These are phyloP conservation scores for Moesziomyces antarcticus DNA, from an alignment of 1,284 basidiomycete genomes.

Conservation along the genomic window DNA sequence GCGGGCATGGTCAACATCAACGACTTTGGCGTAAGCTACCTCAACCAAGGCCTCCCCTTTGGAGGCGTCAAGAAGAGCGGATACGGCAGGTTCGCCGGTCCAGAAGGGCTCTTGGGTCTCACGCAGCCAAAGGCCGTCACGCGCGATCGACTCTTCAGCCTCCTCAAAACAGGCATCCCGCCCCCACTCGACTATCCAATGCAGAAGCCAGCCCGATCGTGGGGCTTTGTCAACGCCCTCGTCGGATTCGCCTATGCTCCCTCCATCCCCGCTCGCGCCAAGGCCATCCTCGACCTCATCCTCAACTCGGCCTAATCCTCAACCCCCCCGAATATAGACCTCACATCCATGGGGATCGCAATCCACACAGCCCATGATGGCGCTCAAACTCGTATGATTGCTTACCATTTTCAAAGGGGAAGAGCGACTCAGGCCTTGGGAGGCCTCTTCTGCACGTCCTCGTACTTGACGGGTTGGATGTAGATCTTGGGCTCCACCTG, in stretches of 20 bases:
- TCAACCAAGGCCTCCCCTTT: constrained; percentile 91
- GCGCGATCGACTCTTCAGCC: constrained; percentile 82
- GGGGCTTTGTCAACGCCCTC: constrained; percentile 36
- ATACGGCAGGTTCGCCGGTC: constrained; percentile 71
- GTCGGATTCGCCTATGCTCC: constrained; percentile 32
- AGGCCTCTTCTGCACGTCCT: constrained; percentile 61
- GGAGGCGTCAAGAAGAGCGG: constrained; percentile 79
- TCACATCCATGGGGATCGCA: neutral
- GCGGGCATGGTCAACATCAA: constrained; percentile 98
- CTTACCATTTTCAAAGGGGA: neutral
- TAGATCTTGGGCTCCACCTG: constrained; percentile 55
- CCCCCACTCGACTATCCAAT: constrained; percentile 68
- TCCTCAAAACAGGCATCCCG: constrained; percentile 86
- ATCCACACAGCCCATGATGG: neutral
- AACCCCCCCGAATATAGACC: neutral
- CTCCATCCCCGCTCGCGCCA: neutral
- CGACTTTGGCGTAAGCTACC: constrained; percentile 85
- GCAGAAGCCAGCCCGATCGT: constrained; percentile 12
- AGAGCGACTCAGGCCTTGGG: constrained; percentile 39
- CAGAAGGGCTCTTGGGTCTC: constrained; percentile 87
- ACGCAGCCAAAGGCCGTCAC: constrained; percentile 89
- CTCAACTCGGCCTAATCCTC: constrained; percentile 7
- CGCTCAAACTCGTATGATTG: neutral
- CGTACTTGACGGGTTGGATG: constrained; percentile 60
- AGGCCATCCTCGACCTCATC: constrained; percentile 22